Evolutionary conservation across 768 basidiomycete species (phyloP).

Genomic region (Amanita pallidorosea): DNA sequence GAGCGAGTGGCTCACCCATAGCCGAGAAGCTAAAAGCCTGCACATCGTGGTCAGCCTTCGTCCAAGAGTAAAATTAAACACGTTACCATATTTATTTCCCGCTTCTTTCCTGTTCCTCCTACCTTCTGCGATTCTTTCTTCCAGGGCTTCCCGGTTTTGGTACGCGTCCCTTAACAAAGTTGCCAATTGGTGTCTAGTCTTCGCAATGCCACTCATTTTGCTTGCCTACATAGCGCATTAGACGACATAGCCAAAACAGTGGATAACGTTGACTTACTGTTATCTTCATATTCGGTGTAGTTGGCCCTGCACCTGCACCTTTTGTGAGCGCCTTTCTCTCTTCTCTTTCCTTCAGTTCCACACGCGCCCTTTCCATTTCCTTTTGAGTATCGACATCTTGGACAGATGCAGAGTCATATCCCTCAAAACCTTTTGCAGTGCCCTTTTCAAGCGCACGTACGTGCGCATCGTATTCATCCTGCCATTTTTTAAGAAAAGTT

Average conservation of each 20-base stretch:
- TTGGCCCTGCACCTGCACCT: constrained; percentile 42
- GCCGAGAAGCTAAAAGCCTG: constrained; percentile 27
- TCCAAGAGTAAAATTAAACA: not conserved
- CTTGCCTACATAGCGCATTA: constrained; percentile 38
- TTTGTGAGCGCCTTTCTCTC: constrained; percentile 66
- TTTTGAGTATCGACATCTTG: constrained; percentile 56
- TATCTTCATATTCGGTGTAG: constrained; percentile 75
- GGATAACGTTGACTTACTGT: constrained; percentile 34
- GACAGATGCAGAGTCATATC: constrained; percentile 37
- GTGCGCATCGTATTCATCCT: constrained; percentile 58
- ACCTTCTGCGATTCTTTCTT: constrained; percentile 78
- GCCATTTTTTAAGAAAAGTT: constrained; percentile 62
- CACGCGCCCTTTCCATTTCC: constrained; percentile 72
- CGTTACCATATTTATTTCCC: constrained; percentile 80
- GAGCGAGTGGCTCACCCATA: not conserved
- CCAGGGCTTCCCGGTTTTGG: constrained; percentile 69
- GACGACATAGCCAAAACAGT: not conserved
- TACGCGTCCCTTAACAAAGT: constrained; percentile 78
- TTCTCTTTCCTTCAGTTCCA: constrained; percentile 66
- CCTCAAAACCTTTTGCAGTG: constrained; percentile 59
- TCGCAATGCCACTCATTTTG: constrained; percentile 59
- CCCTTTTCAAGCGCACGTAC: constrained; percentile 68
- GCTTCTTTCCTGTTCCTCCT: constrained; percentile 80
- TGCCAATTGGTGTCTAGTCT: constrained; percentile 68
- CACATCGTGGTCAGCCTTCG: not conserved